Evolutionary conservation across 2,329 filamentous ascomycete genomes (phyloP), one percentile per base, ranked within the genome.

Genomic region (Mycocentrospora acerina): DNA sequence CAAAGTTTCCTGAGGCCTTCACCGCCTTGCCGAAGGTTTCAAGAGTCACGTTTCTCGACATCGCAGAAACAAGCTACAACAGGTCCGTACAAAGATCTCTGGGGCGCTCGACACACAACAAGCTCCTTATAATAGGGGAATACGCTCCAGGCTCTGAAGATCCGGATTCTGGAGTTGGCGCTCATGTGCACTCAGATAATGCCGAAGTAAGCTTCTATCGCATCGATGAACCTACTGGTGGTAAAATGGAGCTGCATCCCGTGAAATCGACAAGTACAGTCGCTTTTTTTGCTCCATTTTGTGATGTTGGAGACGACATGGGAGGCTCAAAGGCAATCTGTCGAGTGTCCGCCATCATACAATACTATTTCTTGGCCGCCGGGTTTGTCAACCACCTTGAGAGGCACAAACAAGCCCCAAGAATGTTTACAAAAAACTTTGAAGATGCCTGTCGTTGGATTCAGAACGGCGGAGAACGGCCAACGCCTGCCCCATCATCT

Each of bases 381-480:
- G 52, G 53, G 28, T 52, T 54, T 33, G 52, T 59, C 35, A 49
- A 46, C 30, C 53, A 59, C 44, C 38, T 60, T 28, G 46, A 49
- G 4, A 47, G 55, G 29, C 51, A 51, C 7, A 52, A 53, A 15
- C 44, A 50, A 17, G 55, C 57, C 37, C 56, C 57, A 3, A 49
- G 50, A 33, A 57, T 56, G 53, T 60, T 60, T 29, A 53, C 57
- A 26, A 56, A 56, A 27, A 60, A 57, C 34, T 60, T 60, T 31
- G 42, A 46, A 35, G 55, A 59, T 17, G 57, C 57, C 1, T 60
- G 57, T 37, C 42, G 44, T 24, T 60, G 57, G 57, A 44, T 60
- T 19, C 48, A 51, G 14, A 60, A 59, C 11, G 48, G 48, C 19
- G 57, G 57, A 17, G 54, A 55, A 29, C 46, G 48, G 2, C 53